These are phyloP conservation scores for Coleophoma crateriformis DNA, from an alignment of 2,329 filamentous ascomycete genomes.

Conservation along the genomic window DNA sequence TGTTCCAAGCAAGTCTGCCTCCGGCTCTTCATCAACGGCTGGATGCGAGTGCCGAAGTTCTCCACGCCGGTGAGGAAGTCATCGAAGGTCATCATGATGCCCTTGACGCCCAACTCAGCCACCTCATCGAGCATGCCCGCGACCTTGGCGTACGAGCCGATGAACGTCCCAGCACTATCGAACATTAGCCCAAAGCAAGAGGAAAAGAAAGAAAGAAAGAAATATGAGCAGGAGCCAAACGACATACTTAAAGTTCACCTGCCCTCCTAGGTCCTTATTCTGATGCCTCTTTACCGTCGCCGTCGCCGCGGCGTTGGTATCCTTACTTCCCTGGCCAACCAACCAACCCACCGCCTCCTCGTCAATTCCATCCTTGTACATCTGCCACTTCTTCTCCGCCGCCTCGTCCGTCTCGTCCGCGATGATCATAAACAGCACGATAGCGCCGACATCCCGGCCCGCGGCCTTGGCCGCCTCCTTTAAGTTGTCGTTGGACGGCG, in stretches of 20 bases:
- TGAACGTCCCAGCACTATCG: constrained; percentile 15
- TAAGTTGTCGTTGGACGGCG: constrained; percentile 15
- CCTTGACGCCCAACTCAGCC: constrained; percentile 20
- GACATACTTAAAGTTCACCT: constrained; percentile 17
- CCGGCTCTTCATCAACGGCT: constrained; percentile 22
- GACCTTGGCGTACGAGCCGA: constrained; percentile 18
- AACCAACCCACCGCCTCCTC: constrained; percentile 20
- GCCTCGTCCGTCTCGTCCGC: constrained; percentile 21
- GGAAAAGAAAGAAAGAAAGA: no score
- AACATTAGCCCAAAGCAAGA: no score
- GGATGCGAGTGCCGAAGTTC: constrained; percentile 20
- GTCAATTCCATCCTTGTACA: constrained; percentile 21
- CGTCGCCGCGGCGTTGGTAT: constrained; percentile 18
- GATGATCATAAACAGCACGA: constrained; percentile 23
- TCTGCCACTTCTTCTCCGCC: constrained; percentile 23
- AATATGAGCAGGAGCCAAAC: no score
- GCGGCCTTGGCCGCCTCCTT: constrained; percentile 17
- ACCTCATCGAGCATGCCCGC: constrained; percentile 22
- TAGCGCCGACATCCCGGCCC: constrained; percentile 22
- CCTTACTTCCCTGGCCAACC: constrained; percentile 18
- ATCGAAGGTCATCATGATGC: constrained; percentile 23
- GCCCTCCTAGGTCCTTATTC: constrained; percentile 5
- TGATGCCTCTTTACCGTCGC: constrained; percentile 10
- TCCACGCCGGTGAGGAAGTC: constrained; percentile 22
- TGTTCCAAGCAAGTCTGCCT: neutral